Base-by-base conservation (phyloP, 208 protist species). In the Histomonas meleagridis region DNA sequence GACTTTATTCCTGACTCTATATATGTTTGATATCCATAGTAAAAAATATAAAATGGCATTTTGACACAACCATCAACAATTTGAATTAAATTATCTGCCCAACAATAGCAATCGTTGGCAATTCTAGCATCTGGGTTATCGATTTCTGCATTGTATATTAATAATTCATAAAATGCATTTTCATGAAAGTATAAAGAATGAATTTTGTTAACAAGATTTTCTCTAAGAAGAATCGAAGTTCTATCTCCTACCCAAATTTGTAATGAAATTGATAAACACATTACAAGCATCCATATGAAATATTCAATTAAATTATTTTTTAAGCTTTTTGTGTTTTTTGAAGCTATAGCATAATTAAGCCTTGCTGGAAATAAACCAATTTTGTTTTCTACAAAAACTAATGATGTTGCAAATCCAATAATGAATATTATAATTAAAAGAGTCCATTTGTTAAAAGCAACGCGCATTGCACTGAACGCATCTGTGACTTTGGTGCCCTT, bases 51-150 rank as follows among this genome's bases (percentile, higher is more conserved):
- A 51, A 3, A 7, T 28, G 70, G 70, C n/a, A 40, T 21, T 43
- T 79, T 32, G n/a, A 35, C 40, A 79, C 18, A 18, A 49, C 14
- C 28, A 79, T n/a, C 32, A 79, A 79, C 49, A 43, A 79, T 28
- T 79, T 79, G 46, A 28, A 79, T 49, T 7, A 35, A 35, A 14
- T 23, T 79, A 4, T 46, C 40, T 9, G n/a, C 40, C 18, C 49
- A 79, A 35, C 49, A n/a, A 46, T 79, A 23, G 10, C 46, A n/a
- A 49, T 79, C 70, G 16, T 51, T 1, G 46, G 70, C 16, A 43
- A 79, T 79, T 18, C 70, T 23, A 51, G n/a, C 32, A 79, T 79
- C 70, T 46, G 70, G 70, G 21, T 79, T 79, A 49, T 79, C 70
- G 70, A 79, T 79, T n/a, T 79, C n/a, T 18, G 70, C 49, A 28